These are phyloP conservation scores for Nyssa sinensis DNA, from an alignment of 148 eudicot species.

Conservation along the genomic window DNA sequence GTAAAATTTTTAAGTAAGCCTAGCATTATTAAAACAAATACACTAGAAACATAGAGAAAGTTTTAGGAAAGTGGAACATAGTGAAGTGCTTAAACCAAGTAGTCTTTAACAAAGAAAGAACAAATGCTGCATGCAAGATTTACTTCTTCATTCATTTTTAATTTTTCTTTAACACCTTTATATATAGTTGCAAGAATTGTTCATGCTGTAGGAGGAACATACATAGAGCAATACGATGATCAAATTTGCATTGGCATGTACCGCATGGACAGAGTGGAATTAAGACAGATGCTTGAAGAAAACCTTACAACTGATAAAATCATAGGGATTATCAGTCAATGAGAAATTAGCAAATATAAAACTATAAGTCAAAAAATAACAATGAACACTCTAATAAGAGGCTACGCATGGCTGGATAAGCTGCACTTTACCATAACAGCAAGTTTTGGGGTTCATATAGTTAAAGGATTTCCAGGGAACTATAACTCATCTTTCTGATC, in stretches of 20 bases:
- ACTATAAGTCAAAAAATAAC: not conserved
- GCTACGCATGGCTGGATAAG: not conserved
- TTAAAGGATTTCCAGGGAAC: constrained; percentile 16
- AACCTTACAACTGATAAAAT: not conserved
- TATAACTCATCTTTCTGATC: constrained; percentile 49
- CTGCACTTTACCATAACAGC: not conserved
- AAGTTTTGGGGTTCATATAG: constrained; percentile 2
- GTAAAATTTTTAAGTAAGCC: no score
- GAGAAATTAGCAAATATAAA: not conserved
- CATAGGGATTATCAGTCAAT: not conserved
- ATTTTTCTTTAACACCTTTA: not conserved
- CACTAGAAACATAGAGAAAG: no score
- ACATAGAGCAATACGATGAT: not conserved
- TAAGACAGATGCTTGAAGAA: not conserved
- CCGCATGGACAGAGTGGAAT: not conserved
- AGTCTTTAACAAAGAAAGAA: not conserved
- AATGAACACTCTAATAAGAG: not conserved
- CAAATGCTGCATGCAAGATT: not conserved
- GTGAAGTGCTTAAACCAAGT: not conserved
- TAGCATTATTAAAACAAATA: no score
- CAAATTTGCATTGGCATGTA: not conserved
- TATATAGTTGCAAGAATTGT: no score
- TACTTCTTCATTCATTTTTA: not conserved
- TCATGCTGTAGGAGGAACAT: not conserved
- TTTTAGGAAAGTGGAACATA: no score